phyloP scores from a whole-genome alignment of 1,139 yeast species.

The Magnusiomyces suaveolens region DNA sequence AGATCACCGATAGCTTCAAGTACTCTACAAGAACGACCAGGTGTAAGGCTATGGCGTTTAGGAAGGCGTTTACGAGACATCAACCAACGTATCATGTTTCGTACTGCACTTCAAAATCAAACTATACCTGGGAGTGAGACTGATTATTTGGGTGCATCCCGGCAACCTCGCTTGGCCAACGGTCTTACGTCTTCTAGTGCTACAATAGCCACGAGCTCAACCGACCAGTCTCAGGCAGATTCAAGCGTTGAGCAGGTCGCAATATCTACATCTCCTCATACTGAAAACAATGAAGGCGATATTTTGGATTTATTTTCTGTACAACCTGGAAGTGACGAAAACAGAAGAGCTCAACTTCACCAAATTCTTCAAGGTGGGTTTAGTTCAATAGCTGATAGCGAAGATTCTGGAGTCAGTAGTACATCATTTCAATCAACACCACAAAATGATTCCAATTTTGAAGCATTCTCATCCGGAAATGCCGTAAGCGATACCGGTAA shows the following conservation, averaged over 20 bases:
- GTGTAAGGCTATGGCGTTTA: background rate
- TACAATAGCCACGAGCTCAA: background rate
- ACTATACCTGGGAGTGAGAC: background rate
- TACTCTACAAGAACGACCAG: background rate
- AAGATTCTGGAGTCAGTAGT: background rate
- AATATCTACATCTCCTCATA: background rate
- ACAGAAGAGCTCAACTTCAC: background rate
- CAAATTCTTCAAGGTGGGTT: background rate
- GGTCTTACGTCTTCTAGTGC: background rate
- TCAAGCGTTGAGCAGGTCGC: too few species aligned
- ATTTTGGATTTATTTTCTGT: background rate
- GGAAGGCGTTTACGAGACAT: background rate
- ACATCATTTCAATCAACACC: background rate
- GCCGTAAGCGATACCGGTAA: background rate
- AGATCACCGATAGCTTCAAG: background rate
- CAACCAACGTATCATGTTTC: background rate
- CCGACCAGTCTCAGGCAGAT: too few species aligned
- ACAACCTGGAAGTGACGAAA: background rate
- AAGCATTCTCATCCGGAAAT: too few species aligned
- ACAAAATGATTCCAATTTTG: background rate
- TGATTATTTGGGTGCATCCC: background rate
- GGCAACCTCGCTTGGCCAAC: background rate
- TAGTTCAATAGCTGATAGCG: background rate
- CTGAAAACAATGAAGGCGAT: background rate
- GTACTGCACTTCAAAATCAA: background rate